These are phyloP conservation scores for Entomortierella chlamydospora DNA, from an alignment of 192 early-diverging fungal genomes.

Conservation along the genomic window DNA sequence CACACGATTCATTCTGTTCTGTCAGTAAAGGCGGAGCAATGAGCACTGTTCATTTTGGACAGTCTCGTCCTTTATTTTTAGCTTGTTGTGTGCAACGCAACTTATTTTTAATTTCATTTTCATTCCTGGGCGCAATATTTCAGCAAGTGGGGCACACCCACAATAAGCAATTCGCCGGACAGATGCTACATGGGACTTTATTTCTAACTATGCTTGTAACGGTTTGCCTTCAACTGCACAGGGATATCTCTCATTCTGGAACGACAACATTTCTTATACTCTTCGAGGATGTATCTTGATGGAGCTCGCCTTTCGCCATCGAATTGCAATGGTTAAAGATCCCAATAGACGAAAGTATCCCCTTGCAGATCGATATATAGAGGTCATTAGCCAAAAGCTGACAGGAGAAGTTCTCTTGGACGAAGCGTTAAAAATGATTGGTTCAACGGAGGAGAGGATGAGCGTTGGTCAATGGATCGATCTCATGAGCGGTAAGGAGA, in stretches of 20 bases:
- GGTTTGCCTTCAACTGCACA: conserved; percentile 37
- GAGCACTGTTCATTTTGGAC: background rate
- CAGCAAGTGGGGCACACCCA: too few relatives aligned
- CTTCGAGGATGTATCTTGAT: conserved; percentile 95
- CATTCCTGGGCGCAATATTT: background rate
- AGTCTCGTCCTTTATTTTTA: background rate
- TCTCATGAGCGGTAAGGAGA: conserved; percentile 88
- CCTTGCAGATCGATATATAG: conserved; percentile 85
- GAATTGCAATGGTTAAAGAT: conserved; percentile 91
- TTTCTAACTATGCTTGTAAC: too few relatives aligned
- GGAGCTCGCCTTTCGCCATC: conserved; percentile 92
- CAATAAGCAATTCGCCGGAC: background rate
- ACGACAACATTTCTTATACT: conserved; percentile 98
- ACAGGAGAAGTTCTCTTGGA: conserved; percentile 97
- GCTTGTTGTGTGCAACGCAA: background rate
- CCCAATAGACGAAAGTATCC: conserved; percentile 77
- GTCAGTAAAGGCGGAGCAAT: background rate
- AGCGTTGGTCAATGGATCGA: conserved; percentile 96
- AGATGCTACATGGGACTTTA: too few relatives aligned
- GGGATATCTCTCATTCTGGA: conserved; percentile 99
- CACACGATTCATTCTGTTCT: too few relatives aligned
- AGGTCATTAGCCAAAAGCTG: conserved; percentile 82
- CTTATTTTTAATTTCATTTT: background rate
- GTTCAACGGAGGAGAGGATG: conserved; percentile 79
- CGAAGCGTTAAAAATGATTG: conserved; percentile 93